Evolutionary conservation across 202 grass and related monocot species (phyloP), one percentile per base, ranked within the genome.

Genomic region (Panicum virgatum): DNA sequence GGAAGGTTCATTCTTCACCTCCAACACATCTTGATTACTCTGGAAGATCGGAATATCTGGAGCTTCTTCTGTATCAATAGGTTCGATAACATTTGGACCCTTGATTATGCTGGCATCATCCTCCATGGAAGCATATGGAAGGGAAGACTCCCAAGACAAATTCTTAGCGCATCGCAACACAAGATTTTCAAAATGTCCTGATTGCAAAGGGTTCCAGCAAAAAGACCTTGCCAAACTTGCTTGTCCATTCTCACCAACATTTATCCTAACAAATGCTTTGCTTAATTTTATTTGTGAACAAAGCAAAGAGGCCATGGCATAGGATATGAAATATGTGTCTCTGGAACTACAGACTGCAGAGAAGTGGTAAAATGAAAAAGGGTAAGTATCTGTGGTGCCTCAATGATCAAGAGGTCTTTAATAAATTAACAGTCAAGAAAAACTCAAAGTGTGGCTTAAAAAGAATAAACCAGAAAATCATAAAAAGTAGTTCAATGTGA

Each of bases 141-240:
- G 75, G 62, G 92, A 90, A 66, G 88, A 62, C 77, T 95, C 89
- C 90, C 86, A 95, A 72, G 89, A 66, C 80, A 95, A 73, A 69
- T 86, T 52, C 59, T 93, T 87, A 9, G 58, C 84, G 80, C 90
- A 93, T 56, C 62, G 43, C 70, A 91, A 76, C 29, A 81, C 65
- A 40, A 70, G 48, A 85, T 76, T 86, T 77, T 86, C 87, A 61
- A 72, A 46, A 11, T 46, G 42, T 2, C 23, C 45, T 14, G 8
- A 79, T n/a, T 30, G 37, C 30, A 80, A 85, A 42, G 83, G 30
- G 12, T 47, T 88, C 68, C 78, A 83, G 4, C 75, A 38, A 69
- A 85, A 57, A 62, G 72, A 82, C 25, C 50, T 93, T 50, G 82
- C 29, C 50, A 88, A 66, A 69, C 38, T 86, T 15, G 9, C 66